Evolutionary conservation across 1,139 yeast species (phyloP).

Genomic region (Magnusiomyces sp.): DNA sequence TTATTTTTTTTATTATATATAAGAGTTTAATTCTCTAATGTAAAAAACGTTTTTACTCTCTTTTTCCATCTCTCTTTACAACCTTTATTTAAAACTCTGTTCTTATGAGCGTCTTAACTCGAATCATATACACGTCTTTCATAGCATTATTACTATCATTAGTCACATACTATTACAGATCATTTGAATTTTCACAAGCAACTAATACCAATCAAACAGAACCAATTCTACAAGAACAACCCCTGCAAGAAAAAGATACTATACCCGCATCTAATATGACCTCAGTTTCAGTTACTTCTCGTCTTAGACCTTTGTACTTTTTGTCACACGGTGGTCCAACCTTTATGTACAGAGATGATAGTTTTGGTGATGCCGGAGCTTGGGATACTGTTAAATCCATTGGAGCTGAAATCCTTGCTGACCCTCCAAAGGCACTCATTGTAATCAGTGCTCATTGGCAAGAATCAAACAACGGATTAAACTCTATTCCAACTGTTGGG

Average conservation of each 20-base stretch:
- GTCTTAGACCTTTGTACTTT: constrained; percentile 47
- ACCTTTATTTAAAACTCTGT: neutral
- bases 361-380: constrained; percentile 43
- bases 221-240: neutral
- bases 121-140: neutral
- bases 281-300: constrained; percentile 3
- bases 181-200: neutral
- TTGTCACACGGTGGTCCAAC: constrained; percentile 77
- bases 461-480: constrained; percentile 26
- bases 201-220: neutral
- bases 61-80: neutral
- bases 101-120: neutral
- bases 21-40: neutral
- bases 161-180: neutral
- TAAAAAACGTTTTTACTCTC: neutral
- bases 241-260: neutral
- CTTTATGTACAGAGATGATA: constrained; percentile 45
- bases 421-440: constrained; percentile 50
- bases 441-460: constrained; percentile 74
- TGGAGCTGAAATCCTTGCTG: constrained; percentile 43
- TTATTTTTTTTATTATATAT: neutral
- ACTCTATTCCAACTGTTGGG: constrained; percentile 11
- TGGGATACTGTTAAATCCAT: constrained; percentile 42
- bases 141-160: neutral
- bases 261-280: neutral